Base-by-base conservation (phyloP, 345 rosid genomes). In the Eucalyptus tenuipes region DNA sequence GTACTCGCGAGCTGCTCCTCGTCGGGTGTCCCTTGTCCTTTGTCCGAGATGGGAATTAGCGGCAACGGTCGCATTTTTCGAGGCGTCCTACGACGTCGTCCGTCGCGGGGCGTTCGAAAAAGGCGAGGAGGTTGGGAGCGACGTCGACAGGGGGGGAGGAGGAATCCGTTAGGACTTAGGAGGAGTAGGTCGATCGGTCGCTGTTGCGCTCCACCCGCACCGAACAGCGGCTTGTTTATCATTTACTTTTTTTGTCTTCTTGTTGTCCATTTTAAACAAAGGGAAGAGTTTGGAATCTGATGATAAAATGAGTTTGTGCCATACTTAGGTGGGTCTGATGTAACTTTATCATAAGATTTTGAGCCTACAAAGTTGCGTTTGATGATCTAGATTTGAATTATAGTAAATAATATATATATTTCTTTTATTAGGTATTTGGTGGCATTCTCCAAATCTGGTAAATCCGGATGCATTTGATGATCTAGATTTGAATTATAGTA, bases 1-100 rank as follows among this genome's bases (percentile, higher is more conserved):
- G 13, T 61, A 1, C 47, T 7, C 49, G 55, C 96, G 92, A 94
- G 93, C 96, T 85, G 16, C 31, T 27, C 71, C 15, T 61, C 71
- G 37, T 4, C 17, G 71, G 16, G 71, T 55, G 20, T 82, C 75
- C 79, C 9, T 52, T 20, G 57, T 52, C 57, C 57, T 20, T 86
- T 27, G 13, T 49, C 18, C 71, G 71, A 48, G 88, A 90, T 91
- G 75, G 2, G 33, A 7, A 64, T 64, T n/a, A 64, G 75, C 75
- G 57, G 45, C 88, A 97, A 95, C 98, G 99, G 99, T 94, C 96
- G 94, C 95, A 93, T 94, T 94, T 92, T 91, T 92, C 90, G 52
- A 95, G 87, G 93, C 48, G 61, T 20, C 11, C 24, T 13, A 92
- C 96, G 87, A 9, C 91, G 95, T 87, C 95, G 98, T 95, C 25